Conservation (phyloP, 495 filamentous ascomycete species). For the Aspergillus ostianus region DNA sequence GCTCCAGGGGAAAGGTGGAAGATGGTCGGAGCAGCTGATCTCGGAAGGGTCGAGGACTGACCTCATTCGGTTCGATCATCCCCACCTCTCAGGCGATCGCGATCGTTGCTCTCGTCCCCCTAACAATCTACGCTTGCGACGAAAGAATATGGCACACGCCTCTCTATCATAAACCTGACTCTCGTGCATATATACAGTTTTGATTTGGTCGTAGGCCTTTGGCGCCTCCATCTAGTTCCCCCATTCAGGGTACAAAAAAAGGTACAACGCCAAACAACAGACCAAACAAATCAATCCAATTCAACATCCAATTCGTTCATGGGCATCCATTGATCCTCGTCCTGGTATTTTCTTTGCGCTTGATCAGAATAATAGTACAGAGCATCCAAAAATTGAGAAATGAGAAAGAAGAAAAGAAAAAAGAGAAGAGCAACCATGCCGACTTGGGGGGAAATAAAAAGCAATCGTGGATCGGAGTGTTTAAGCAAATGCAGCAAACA, state of each 20-base stretch:
- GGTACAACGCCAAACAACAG: not conserved
- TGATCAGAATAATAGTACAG: conserved; percentile 38
- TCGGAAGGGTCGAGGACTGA: not conserved
- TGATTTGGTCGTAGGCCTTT: conserved; percentile 20
- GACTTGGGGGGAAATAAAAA: not conserved
- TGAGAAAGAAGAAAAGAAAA: conserved; percentile 13
- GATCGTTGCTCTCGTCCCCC: no score
- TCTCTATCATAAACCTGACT: conserved; percentile 24
- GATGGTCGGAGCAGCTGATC: conserved; percentile 1
- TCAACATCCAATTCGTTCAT: conserved; percentile 41
- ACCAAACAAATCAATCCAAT: conserved; percentile 9
- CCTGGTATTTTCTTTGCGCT: conserved; percentile 28
- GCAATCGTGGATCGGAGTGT: not conserved
- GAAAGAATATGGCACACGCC: not conserved
- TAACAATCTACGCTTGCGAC: not conserved
- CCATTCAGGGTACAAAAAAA: conserved; percentile 14
- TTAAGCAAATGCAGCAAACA: not conserved
- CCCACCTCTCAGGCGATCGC: not conserved
- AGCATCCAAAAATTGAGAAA: conserved; percentile 11
- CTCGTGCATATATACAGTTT: conserved; percentile 27
- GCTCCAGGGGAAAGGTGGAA: not conserved
- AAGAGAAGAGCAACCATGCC: not conserved
- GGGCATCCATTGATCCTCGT: conserved; percentile 33
- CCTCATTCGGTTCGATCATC: conserved; percentile 1
- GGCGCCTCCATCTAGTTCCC: conserved; percentile 15